Percentiles rank a stretch among this genome's conserved stretches.
phyloP scores from a whole-genome alignment of 2,329 filamentous ascomycete genomes.

The Chrysoporthe puriensis region DNA sequence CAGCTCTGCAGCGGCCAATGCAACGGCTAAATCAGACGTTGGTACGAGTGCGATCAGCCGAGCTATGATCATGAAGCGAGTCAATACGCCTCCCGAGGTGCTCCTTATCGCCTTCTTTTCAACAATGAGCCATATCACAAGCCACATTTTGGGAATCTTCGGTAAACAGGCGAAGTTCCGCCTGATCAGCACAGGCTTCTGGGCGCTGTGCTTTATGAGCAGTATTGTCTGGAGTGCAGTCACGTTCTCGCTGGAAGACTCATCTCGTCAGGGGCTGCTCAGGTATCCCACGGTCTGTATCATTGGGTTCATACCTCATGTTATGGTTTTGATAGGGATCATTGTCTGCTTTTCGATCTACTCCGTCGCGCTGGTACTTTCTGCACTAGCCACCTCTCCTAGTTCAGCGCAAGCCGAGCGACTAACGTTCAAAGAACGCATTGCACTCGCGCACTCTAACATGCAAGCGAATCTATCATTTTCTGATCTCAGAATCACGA shows the following conservation, averaged over 20 bases:
- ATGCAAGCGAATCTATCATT: slow-evolving; percentile 91
- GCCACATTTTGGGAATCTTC: slow-evolving; percentile 79
- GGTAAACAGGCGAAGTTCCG: slow-evolving; percentile 78
- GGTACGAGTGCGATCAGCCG: slow-evolving; percentile 55
- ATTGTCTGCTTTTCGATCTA: slow-evolving; percentile 78
- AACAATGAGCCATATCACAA: slow-evolving; percentile 83
- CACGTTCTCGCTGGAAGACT: slow-evolving; percentile 63
- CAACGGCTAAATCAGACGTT: slow-evolving; percentile 45
- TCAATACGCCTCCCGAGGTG: slow-evolving; percentile 90
- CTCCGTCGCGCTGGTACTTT: slow-evolving; percentile 72
- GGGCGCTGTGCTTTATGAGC: slow-evolving; percentile 88
- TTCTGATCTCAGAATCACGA: slow-evolving; percentile 76
- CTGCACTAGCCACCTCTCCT: slow-evolving; percentile 67
- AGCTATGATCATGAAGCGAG: slow-evolving; percentile 72
- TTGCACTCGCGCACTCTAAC: slow-evolving; percentile 77
- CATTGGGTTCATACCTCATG: slow-evolving; percentile 90
- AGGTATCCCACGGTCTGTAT: slow-evolving; percentile 94
- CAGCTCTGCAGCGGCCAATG: slow-evolving; percentile 46
- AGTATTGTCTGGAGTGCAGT: slow-evolving; percentile 79
- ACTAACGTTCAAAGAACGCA: slow-evolving; percentile 59
- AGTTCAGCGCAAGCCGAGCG: slow-evolving; percentile 41
- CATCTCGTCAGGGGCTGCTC: slow-evolving; percentile 67
- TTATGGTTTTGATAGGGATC: slow-evolving; percentile 84
- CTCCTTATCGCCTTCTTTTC: slow-evolving; percentile 87
- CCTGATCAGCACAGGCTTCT: slow-evolving; percentile 85